Base-by-base conservation (phyloP, 108 stramenopile species). In the Cyclotella atomus region DNA sequence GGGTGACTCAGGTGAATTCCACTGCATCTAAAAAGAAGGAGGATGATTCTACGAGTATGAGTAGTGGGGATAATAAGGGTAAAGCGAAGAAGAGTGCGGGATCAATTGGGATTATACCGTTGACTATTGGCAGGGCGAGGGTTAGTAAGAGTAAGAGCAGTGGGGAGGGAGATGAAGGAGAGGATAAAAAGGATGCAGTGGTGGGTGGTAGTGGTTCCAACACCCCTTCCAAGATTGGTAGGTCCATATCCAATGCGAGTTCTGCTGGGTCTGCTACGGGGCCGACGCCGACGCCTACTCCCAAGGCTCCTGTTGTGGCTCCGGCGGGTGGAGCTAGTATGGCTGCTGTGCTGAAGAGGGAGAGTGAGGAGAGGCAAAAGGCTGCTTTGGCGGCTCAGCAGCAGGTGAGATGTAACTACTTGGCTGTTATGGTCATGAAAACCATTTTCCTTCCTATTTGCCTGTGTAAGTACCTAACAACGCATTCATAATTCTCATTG, bases 111-210 rank as follows among this genome's bases (percentile, higher is more conserved):
- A 87, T 89, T 20, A 91, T 97, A 19, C 96, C 96, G 0, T 63
- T 97, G 45, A 96, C 95, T 6, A 97, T 97, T 73, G 97, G 97
- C 24, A 81, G 97, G 8, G 95, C 97, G 0, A 59, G 87, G 29
- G 86, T 75, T 0, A 71, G 75, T 29, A 82, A 68, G 49, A 57
- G 68, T 36, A 30, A 59, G 3, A 33, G 16, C 6, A 59, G n/a
- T 16, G 24, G 16, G 16, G 32, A 61, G 60, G 60, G 21, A 41
- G 38, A 61, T 24, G 12, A 41, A 41, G 9, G 7, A 12, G 12
- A 41, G 38, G 12, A 41, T 41, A 12, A 41, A 9, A 7, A 41
- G 12, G 38, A 7, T 75, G 38, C 33, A 66, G 32, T 75, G 77
- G 72, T 9, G 79, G 68, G 43, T 64, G 38, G 2, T 28, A 57